Evolutionary conservation across 768 basidiomycete genomes (phyloP), one percentile per base, ranked within the genome.

Genomic region (Ramaria sp.): DNA sequence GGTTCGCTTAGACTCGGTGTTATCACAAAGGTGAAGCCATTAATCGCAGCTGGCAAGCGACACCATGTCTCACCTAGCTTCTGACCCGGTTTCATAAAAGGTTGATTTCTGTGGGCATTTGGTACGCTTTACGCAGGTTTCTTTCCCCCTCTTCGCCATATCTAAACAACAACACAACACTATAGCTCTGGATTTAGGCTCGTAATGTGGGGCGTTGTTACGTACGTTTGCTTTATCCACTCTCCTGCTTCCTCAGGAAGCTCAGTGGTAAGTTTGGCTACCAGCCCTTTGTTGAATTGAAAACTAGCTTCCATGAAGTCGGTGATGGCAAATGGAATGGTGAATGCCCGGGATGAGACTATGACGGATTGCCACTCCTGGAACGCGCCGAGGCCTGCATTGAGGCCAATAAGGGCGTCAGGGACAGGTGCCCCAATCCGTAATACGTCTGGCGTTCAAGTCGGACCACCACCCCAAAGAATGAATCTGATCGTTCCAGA

Each of bases 351-450:
- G 15, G 38, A 43, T 10, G 51, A 34, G 4, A 55, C 53, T 9
- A 59, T 54, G 22, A 17, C 39, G 3, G 58, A 34, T 13, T 52
- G 53, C 76, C 77, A 78, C 13, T 67, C 62, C 3, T 54, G 58
- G 59, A 74, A 74, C 33, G 68, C 61, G 33, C 66, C 65, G 22
- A 75, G 61, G 27, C 72, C 75, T 1, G 75, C 73, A 59, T 75
- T 73, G 46, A 67, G 64, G 2, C 67, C 75, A 37, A 78, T 61
- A 53, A 78, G 65, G 17, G 72, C 77, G 60, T 78, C 73, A 0
- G 78, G 73, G 13, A 42, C 12, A 10, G 45, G 38, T 20, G 43
- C 51, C 15, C 49, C 49, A 41, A 43, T 37, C n/a, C 46, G n/a
- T 27, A 65, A 43, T 22, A 65, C 38, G 34, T 47, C 58, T 20